These are phyloP conservation scores for Vitis rupestris DNA, from an alignment of 164 flowering plant genomes.

Conservation along the genomic window DNA sequence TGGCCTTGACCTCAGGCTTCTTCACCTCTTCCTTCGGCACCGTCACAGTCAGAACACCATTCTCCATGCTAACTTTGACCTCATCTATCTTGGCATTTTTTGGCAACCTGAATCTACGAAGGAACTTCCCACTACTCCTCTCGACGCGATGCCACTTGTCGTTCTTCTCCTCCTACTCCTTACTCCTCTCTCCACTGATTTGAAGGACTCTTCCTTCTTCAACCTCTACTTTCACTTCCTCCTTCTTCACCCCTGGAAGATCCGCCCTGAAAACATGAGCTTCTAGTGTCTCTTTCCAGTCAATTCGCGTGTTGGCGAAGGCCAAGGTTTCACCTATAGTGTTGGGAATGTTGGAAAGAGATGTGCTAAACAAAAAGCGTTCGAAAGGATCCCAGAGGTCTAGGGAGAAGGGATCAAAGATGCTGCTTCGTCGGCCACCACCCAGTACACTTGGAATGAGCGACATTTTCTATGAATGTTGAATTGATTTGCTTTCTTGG, in stretches of 20 bases:
- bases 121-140: background rate
- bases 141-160: too few relatives aligned
- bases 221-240: too few relatives aligned
- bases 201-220: too few relatives aligned
- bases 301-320: background rate
- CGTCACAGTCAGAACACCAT: constrained; percentile 38
- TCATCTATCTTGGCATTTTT: constrained; percentile 41
- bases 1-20: constrained; percentile 31
- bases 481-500: too few relatives aligned
- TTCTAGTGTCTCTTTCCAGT: too few relatives aligned
- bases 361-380: background rate
- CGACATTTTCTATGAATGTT: background rate
- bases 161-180: too few relatives aligned
- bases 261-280: too few relatives aligned
- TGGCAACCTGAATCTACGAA: constrained; percentile 38
- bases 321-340: background rate
- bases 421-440: constrained; percentile 7
- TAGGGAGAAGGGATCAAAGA: constrained; percentile 10
- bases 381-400: constrained; percentile 11
- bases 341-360: background rate
- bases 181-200: too few relatives aligned
- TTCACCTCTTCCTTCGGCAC: constrained; percentile 34
- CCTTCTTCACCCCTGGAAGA: too few relatives aligned
- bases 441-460: background rate
- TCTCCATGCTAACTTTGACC: constrained; percentile 40